Evolutionary conservation across 352 stramenopile species (phyloP).

Genomic region (Pythium biforme): DNA sequence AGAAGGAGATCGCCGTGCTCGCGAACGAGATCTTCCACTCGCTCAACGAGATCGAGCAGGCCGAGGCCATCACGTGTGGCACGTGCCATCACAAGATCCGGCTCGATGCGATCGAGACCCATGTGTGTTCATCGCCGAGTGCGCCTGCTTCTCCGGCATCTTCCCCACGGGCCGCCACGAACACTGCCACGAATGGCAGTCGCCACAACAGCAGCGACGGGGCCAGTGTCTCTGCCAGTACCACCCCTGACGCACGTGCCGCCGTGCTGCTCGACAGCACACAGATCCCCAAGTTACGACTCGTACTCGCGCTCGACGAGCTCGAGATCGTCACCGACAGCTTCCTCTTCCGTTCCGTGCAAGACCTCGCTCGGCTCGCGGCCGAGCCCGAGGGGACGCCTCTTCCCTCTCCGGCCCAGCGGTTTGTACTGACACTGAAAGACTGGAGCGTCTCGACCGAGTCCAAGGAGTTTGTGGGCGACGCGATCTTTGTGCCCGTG

Average conservation of each 20-base stretch:
- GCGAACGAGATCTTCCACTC: conserved; percentile 56
- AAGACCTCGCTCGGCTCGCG: conserved; percentile 20
- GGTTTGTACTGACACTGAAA: conserved; percentile 33
- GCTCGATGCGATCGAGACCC: conserved; percentile 52
- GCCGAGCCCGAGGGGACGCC: not conserved
- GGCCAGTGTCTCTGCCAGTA: not conserved
- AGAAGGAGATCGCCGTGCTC: conserved; percentile 45
- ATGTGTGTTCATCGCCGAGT: conserved; percentile 47
- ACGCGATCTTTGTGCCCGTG: conserved; percentile 61
- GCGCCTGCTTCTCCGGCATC: not conserved
- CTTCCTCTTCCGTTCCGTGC: conserved; percentile 28
- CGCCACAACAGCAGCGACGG: conserved; percentile 6
- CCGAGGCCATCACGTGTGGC: conserved; percentile 51
- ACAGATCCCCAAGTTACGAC: conserved; percentile 31
- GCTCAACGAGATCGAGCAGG: conserved; percentile 52
- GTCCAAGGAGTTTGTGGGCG: conserved; percentile 59
- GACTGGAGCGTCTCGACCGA: conserved; percentile 57
- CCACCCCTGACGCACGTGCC: not conserved
- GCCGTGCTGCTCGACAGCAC: conserved; percentile 22
- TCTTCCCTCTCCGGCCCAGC: conserved; percentile 15
- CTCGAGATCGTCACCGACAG: conserved; percentile 50
- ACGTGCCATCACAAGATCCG: conserved; percentile 58
- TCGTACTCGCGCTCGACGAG: conserved; percentile 47
- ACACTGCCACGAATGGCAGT: not conserved
- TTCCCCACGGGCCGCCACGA: not conserved